Base-by-base conservation (phyloP, 495 filamentous ascomycete genomes). In the Halenospora varia region DNA sequence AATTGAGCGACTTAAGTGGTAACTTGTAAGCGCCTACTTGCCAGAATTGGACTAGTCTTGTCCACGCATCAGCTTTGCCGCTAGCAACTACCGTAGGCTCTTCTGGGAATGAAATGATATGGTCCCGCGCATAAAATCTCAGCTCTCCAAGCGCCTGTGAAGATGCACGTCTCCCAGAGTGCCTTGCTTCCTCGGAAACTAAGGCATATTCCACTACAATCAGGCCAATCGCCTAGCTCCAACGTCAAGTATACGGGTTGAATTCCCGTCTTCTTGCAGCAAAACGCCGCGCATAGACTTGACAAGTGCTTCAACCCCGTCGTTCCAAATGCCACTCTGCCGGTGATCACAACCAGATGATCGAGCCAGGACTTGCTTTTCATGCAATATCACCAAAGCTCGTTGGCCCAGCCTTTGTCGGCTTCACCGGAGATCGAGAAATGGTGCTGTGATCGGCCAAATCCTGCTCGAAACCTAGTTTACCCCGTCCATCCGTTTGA, bases 1-100 rank as follows among this genome's bases (percentile, higher is more conserved):
- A 62, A 62, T 62, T 50, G 49, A 62, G 59, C 55, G 48, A 54
- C 49, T 57, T 62, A 57, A 62, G 55, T 55, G 22, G 35, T 41
- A 42, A 62, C n/a, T 41, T 46, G 40, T 46, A 26, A 58, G 48
- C 29, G 24, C 24, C 46, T 50, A 17, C 25, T 39, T 29, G 48
- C 52, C 26, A 41, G 35, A 58, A 58, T 46, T 35, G 55, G 25
- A 42, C 55, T 57, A 26, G 25, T 57, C 46, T 51, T 20, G 44
- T 57, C 46, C 55, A 50, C 55, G 50, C 23, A 51, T 35, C 48
- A 4, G 39, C 17, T 57, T 62, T 62, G 49, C 53, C 49, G 41
- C 35, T 54, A 17, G 23, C 25, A 56, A 61, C 59, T 61, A 53
- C 59, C 22, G 48, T 61, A 61, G 29, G 39, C 59, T 61, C 19